Base-by-base conservation (phyloP, 2,329 filamentous ascomycete genomes). In the Fusarium bactridioides region DNA sequence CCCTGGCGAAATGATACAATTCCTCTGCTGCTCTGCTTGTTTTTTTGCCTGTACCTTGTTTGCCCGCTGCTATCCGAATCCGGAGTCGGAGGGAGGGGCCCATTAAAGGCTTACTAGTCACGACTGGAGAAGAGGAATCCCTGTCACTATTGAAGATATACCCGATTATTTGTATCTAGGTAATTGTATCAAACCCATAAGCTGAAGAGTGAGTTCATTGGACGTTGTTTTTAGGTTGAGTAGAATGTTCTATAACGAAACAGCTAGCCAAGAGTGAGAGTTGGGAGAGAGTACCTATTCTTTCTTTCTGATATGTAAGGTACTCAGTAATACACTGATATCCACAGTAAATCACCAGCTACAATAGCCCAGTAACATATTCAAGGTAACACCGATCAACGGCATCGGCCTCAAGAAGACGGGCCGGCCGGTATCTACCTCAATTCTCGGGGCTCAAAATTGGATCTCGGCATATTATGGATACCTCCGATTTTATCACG, bases 61-160 rank as follows among this genome's bases (percentile, higher is more conserved):
- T 62, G 62, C 53, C 65, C 64, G 47, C 23, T 43, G 48, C 43
- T 63, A 68, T 31, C 64, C 65, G 65, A 55, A 58, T 67, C 64
- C 64, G 64, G 62, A 61, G 45, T 68, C 65, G 65, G 65, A 68
- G 64, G 40, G 35, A 33, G 31, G 25, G 27, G 7, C 37, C 62
- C 54, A 67, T 37, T 37, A 61, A 61, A 55, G 37, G 15, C 9
- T 40, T 16, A 41, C 33, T 31, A 61, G 61, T 19, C 16, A 29
- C 13, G n/a, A 41, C 27, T 47, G 23, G 62, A 47, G 62, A 53
- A 45, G 27, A 37, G 41, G 16, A 19, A 67, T 67, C 64, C 63
- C n/a, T 51, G 56, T 55, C n/a, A 16, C 13, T 67, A 18, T n/a
- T 35, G 16, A 25, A 61, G 35, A 43, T 16, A n/a, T 33, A 48